phyloP scores from a whole-genome alignment of 371 early-diverging fungal genomes.

The Mucor piriformis region DNA sequence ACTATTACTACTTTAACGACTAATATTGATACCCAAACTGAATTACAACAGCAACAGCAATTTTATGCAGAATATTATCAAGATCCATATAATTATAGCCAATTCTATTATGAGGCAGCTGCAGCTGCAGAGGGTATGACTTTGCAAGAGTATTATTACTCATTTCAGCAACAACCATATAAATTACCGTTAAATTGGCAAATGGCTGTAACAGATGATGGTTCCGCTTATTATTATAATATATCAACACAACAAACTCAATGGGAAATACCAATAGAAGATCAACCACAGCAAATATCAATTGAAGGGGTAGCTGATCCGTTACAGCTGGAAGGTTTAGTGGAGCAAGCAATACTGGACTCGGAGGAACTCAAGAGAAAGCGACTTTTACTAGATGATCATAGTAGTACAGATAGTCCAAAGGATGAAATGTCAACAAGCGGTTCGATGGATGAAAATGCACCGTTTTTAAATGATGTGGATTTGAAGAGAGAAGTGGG shows the following conservation, averaged over 20 bases:
- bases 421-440: slow-evolving; percentile 20
- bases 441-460: slow-evolving; percentile 14
- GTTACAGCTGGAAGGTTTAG: slow-evolving; percentile 23
- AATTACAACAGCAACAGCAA: not conserved
- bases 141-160: slow-evolving; percentile 6
- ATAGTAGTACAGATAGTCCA: not conserved
- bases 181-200: slow-evolving; percentile 37
- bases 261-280: slow-evolving; percentile 45
- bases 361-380: slow-evolving; percentile 19
- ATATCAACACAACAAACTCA: slow-evolving; percentile 42
- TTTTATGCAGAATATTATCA: slow-evolving; percentile 12
- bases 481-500: slow-evolving; percentile 52
- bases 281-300: not conserved
- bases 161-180: not conserved
- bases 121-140: slow-evolving; percentile 4
- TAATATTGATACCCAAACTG: slow-evolving; percentile 4
- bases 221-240: slow-evolving; percentile 47
- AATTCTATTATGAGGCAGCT: slow-evolving; percentile 12
- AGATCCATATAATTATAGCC: slow-evolving; percentile 9
- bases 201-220: slow-evolving; percentile 35
- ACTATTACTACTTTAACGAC: slow-evolving; percentile 3
- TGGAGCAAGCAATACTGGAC: slow-evolving; percentile 28
- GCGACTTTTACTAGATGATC: not conserved
- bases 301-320: slow-evolving; percentile 22
- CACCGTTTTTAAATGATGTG: slow-evolving; percentile 24